Evolutionary conservation across 2,329 filamentous ascomycete genomes (phyloP), one percentile per base, ranked within the genome.

Genomic region (Cercospora sesami): DNA sequence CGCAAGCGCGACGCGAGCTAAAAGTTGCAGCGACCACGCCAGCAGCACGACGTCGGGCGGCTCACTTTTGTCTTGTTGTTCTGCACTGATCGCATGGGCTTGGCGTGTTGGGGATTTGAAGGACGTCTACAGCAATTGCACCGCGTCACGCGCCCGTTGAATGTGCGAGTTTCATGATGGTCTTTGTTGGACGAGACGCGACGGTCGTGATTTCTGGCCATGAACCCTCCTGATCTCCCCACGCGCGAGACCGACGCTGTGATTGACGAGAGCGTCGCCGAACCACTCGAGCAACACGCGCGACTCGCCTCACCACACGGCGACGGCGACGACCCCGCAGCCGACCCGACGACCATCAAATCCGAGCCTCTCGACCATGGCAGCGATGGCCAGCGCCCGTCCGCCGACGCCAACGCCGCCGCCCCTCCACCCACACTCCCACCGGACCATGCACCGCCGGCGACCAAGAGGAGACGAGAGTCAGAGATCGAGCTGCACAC

Each of bases 391-490:
- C 45, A 51, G 45, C 45, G 18, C 45, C 45, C 45, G 45, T 51
- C 45, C 45, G 45, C 45, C 33, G n/a, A 61, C 28, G 59, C 68
- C 48, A 39, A 42, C 36, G 55, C 51, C 51, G 63, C 64, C 51
- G 59, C 64, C 58, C 36, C 55, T 16, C 70, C 36, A 39, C 28
- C 73, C 58, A 72, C 72, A 21, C 66, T 74, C 21, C 68, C 69
- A 53, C 76, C 72, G n/a, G 68, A 68, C 26, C 8, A 51, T 23
- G 45, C 21, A 51, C 71, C 73, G 12, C 68, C 59, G 55, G 72
- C 73, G 75, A 79, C 74, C 64, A 69, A 65, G 57, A 76, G 74
- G 70, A 68, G 74, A 67, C 67, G 72, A 45, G 75, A 76, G 66
- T 75, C 74, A 21, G 72, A 73, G 60, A 71, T 69, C 31, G 67